These are phyloP conservation scores for Globisporangium cylindrosporum DNA, from an alignment of 352 stramenopile genomes.

Conservation along the genomic window DNA sequence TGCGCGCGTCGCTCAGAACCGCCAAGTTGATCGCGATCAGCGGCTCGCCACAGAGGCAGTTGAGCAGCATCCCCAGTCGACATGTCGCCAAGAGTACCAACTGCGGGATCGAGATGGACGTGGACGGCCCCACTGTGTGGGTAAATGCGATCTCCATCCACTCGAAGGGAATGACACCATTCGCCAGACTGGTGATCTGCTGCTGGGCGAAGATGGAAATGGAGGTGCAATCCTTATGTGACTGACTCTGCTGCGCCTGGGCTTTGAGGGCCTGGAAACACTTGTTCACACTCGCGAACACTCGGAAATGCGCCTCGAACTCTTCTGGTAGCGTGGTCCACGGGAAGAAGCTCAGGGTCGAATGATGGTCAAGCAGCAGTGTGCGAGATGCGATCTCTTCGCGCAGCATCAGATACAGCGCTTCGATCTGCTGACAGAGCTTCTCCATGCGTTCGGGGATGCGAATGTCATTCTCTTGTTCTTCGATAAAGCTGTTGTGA, in stretches of 20 bases:
- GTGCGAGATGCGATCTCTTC: slow-evolving; percentile 5
- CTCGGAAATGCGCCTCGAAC: slow-evolving; percentile 11
- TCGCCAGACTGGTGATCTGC: slow-evolving; percentile 18
- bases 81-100: slow-evolving; percentile 15
- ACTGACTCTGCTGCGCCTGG: not conserved
- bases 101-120: slow-evolving; percentile 15
- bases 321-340: slow-evolving; percentile 12
- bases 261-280: slow-evolving; percentile 10
- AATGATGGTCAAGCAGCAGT: not conserved
- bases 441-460: not conserved
- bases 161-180: slow-evolving; percentile 13
- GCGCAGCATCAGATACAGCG: slow-evolving; percentile 8
- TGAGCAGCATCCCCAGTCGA: slow-evolving; percentile 11
- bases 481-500: not conserved
- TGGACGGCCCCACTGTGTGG: slow-evolving; percentile 7
- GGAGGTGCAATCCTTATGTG: too few species aligned
- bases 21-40: slow-evolving; percentile 12
- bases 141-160: slow-evolving; percentile 19
- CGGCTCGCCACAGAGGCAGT: not conserved
- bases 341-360: slow-evolving; percentile 6
- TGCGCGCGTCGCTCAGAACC: slow-evolving; percentile 15
- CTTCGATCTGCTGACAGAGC: slow-evolving; percentile 6
- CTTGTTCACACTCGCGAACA: slow-evolving; percentile 7
- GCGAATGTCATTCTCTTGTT: not conserved
- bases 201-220: slow-evolving; percentile 11